A percentile compares a stretch with the other conserved stretches of the same genome.
phyloP scores from a whole-genome alignment of 805 yeast genomes.

The Myxozyma vanderwaltii region DNA sequence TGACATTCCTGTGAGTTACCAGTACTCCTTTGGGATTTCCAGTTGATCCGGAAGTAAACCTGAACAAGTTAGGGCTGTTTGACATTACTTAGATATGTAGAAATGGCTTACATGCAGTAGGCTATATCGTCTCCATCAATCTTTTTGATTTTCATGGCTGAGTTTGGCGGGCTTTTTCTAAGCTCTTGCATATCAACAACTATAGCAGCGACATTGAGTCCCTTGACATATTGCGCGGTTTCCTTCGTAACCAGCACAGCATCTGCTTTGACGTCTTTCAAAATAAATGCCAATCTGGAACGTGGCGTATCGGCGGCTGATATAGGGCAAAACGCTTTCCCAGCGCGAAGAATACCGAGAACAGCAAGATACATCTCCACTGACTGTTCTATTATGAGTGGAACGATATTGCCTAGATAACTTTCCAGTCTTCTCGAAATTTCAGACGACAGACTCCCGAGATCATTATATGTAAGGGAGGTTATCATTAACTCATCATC shows the following conservation, averaged over 20 bases:
- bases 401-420: slow-evolving; percentile 20
- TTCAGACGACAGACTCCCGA: slow-evolving; percentile 4
- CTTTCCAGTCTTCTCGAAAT: slow-evolving; percentile 2
- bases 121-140: slow-evolving; percentile 15
- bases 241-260: slow-evolving; percentile 20
- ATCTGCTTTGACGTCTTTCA: slow-evolving; percentile 27
- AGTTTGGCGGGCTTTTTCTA: neutral
- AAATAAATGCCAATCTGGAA: slow-evolving; percentile 28
- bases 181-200: slow-evolving; percentile 8
- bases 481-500: neutral
- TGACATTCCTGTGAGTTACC: slow-evolving; percentile 33
- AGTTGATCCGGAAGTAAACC: slow-evolving; percentile 56
- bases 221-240: slow-evolving; percentile 1
- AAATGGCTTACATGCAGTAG: slow-evolving; percentile 29
- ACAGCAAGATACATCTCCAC: slow-evolving; percentile 32
- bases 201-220: neutral
- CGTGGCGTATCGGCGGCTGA: slow-evolving; percentile 25
- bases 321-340: slow-evolving; percentile 36
- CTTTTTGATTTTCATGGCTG: neutral
- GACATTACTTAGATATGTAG: neutral
- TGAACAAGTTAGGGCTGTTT: neutral
- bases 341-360: slow-evolving; percentile 34
- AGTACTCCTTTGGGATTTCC: slow-evolving; percentile 58
- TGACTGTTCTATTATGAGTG: slow-evolving; percentile 33
- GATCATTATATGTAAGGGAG: slow-evolving; percentile 14